Evolutionary conservation across 495 filamentous ascomycete species (phyloP).

Genomic region (Evansstolkia leycettana): DNA sequence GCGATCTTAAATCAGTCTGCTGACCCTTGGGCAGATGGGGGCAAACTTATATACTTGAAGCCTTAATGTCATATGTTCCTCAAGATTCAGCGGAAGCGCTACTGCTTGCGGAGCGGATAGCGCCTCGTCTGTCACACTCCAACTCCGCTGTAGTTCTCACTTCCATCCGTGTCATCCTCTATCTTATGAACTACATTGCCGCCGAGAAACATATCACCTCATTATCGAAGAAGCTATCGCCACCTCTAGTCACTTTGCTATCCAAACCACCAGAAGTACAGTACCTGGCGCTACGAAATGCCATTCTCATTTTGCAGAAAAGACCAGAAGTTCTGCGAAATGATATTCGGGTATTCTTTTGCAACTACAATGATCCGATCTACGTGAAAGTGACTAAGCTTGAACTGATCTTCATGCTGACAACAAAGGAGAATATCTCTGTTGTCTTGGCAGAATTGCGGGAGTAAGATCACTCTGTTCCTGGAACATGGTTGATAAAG

Average conservation of each 20-base stretch:
- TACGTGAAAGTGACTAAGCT: slow-evolving; percentile 99
- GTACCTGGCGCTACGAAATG: slow-evolving; percentile 90
- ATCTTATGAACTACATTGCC: slow-evolving; percentile 97
- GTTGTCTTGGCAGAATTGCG: slow-evolving; percentile 89
- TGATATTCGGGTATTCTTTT: slow-evolving; percentile 98
- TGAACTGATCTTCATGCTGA: slow-evolving; percentile 98
- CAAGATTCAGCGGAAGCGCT: slow-evolving; percentile 80
- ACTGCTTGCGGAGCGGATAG: slow-evolving; percentile 83
- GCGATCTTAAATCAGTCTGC: background rate
- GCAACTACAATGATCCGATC: slow-evolving; percentile 99
- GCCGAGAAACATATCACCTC: slow-evolving; percentile 84
- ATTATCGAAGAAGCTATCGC: slow-evolving; percentile 86
- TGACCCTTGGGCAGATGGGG: slow-evolving; percentile 61
- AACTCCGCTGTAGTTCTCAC: slow-evolving; percentile 96
- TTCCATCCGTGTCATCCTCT: slow-evolving; percentile 88
- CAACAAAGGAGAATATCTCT: slow-evolving; percentile 89
- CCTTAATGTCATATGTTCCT: slow-evolving; percentile 95
- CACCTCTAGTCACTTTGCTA: slow-evolving; percentile 86
- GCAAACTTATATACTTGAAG: slow-evolving; percentile 96
- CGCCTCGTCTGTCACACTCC: slow-evolving; percentile 85
- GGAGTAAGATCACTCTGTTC: slow-evolving; percentile 44
- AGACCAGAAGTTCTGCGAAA: slow-evolving; percentile 89
- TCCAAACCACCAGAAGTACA: slow-evolving; percentile 97
- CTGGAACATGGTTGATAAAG: background rate
- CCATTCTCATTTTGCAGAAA: slow-evolving; percentile 84